Percentiles rank a stretch among this genome's conserved stretches.
Conservation (phyloP, 2,329 filamentous ascomycete species). For the Fusarium sp. region DNA sequence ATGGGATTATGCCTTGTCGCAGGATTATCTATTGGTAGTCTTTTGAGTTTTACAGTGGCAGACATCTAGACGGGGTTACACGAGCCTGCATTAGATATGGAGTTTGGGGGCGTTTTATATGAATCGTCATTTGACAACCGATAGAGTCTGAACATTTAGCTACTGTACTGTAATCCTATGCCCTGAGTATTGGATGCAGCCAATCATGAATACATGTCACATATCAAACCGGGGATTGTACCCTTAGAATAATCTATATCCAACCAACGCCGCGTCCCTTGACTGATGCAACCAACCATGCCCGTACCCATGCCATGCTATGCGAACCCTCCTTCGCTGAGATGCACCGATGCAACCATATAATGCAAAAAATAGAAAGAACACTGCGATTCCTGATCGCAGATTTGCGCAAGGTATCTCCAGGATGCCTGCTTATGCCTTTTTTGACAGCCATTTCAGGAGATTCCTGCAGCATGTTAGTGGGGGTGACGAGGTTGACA, state of each 20-base stretch:
- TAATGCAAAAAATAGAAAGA: constrained; percentile 36
- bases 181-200: constrained; percentile 25
- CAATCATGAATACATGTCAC: constrained; percentile 30
- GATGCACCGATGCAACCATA: constrained; percentile 41
- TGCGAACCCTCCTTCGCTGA: constrained; percentile 34
- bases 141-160: constrained; percentile 28
- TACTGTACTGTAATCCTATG: constrained; percentile 12
- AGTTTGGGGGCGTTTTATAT: constrained; percentile 20
- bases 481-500: constrained; percentile 33
- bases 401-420: constrained; percentile 23
- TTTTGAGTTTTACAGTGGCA: constrained; percentile 84
- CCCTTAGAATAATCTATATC: constrained; percentile 30
- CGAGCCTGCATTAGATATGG: constrained; percentile 20
- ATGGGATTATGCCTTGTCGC: constrained; percentile 92
- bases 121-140: constrained; percentile 16
- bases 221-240: constrained; percentile 32
- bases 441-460: constrained; percentile 33
- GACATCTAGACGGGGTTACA: constrained; percentile 53
- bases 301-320: constrained; percentile 34
- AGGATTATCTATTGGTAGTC: constrained; percentile 85
- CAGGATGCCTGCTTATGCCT: constrained; percentile 13
- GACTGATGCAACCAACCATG: constrained; percentile 40
- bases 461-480: constrained; percentile 43
- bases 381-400: constrained; percentile 18
- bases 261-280: constrained; percentile 37